Conservation (phyloP, 108 stramenopile species). For the Fragilariopsis cylindrus region DNA sequence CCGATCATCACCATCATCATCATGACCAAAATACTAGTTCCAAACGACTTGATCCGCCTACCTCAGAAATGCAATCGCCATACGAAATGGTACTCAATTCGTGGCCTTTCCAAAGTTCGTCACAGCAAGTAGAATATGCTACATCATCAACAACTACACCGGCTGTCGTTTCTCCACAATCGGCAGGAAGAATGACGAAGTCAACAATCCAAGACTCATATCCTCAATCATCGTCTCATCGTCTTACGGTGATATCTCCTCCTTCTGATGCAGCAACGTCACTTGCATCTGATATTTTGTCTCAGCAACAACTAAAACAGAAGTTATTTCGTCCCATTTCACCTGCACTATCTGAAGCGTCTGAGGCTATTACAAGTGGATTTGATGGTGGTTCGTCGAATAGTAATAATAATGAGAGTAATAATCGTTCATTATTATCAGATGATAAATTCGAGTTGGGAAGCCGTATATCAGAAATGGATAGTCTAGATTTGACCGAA, state of each 20-base stretch:
- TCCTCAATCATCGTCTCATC: not conserved
- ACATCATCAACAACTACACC: not conserved
- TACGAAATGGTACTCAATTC: conserved; percentile 8
- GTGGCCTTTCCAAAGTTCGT: not conserved
- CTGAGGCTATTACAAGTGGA: not conserved
- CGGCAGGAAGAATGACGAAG: not conserved
- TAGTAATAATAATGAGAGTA: not conserved
- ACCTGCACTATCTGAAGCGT: conserved; percentile 2
- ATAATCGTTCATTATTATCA: not conserved
- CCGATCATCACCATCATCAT: too few relatives aligned
- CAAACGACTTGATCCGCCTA: too few relatives aligned
- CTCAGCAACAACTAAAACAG: not conserved
- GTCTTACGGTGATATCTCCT: not conserved
- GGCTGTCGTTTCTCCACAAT: not conserved
- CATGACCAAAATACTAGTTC: too few relatives aligned
- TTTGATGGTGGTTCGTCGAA: not conserved
- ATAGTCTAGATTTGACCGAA: not conserved
- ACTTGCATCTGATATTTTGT: not conserved
- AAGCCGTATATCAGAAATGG: conserved; percentile 9
- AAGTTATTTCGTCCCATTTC: conserved; percentile 18
- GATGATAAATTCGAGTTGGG: conserved; percentile 2
- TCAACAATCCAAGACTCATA: not conserved
- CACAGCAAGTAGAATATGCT: not conserved
- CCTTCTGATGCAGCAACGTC: not conserved
- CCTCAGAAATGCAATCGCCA: not conserved